A percentile compares a stretch with the other conserved stretches of the same genome.
Evolutionary conservation across 2,329 filamentous ascomycete species (phyloP).

Genomic region (Diaporthe citrichinensis): DNA sequence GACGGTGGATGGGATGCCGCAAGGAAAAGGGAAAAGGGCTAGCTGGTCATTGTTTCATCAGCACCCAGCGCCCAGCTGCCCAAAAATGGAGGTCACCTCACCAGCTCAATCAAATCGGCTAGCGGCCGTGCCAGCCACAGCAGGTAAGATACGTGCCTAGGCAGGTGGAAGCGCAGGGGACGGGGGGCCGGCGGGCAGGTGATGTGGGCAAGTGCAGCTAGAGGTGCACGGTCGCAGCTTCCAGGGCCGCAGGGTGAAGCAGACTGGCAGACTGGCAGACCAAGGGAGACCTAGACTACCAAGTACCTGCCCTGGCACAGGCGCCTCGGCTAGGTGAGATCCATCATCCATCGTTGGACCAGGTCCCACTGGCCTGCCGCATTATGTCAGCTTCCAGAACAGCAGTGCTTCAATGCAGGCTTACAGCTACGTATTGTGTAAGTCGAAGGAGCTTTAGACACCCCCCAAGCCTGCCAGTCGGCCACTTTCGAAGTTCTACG

Average conservation of each 20-base stretch:
- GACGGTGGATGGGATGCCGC: conserved; percentile 42
- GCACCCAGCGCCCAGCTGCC: conserved; percentile 35
- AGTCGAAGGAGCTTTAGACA: conserved; percentile 24
- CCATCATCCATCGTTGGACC: neutral
- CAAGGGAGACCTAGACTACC: conserved; percentile 31
- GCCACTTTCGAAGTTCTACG: neutral
- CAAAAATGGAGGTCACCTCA: conserved; percentile 30
- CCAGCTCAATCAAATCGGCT: conserved; percentile 31
- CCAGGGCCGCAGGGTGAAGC: neutral
- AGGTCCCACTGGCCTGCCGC: neutral
- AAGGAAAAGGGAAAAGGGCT: conserved; percentile 38
- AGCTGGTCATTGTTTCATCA: conserved; percentile 38
- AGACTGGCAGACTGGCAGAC: neutral
- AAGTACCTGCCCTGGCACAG: neutral
- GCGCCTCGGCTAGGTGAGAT: conserved; percentile 8
- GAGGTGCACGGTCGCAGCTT: conserved; percentile 12
- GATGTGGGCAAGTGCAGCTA: neutral
- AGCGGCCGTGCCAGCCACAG: conserved; percentile 28
- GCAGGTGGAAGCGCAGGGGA: conserved; percentile 1
- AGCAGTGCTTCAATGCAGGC: neutral
- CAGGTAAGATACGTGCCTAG: neutral
- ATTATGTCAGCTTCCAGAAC: conserved; percentile 33
- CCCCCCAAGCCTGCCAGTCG: neutral
- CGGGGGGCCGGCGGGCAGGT: neutral
- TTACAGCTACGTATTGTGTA: conserved; percentile 35